Percentiles rank a stretch among this genome's conserved stretches.
Evolutionary conservation across 768 basidiomycete genomes (phyloP).

Genomic region (Lentinula raphanica): DNA sequence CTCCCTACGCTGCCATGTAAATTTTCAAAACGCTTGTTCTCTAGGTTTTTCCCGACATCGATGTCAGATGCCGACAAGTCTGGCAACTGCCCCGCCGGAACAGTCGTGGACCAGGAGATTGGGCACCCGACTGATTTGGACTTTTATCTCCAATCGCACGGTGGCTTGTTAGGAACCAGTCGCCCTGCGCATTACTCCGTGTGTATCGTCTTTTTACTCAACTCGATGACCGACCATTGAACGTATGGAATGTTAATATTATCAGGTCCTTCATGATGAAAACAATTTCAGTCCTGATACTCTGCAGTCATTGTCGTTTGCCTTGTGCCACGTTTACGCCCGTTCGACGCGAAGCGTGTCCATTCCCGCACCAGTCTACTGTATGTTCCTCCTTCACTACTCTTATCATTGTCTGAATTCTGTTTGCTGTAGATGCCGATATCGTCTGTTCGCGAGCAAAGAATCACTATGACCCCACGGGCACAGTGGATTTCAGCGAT

Average conservation of each 20-base stretch:
- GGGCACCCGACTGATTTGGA: slow-evolving; percentile 52
- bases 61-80: slow-evolving; percentile 30
- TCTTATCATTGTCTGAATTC: not conserved
- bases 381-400: slow-evolving; percentile 32
- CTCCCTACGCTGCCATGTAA: not conserved
- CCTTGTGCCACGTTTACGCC: slow-evolving; percentile 65
- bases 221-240: not conserved
- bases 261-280: slow-evolving; percentile 29
- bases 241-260: not conserved
- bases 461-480: slow-evolving; percentile 70
- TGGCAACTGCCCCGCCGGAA: slow-evolving; percentile 55
- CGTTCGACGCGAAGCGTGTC: slow-evolving; percentile 78
- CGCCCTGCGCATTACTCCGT: slow-evolving; percentile 53
- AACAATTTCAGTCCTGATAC: slow-evolving; percentile 34
- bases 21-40: not conserved
- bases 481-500: slow-evolving; percentile 53
- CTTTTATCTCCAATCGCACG: slow-evolving; percentile 53
- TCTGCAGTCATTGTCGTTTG: slow-evolving; percentile 63
- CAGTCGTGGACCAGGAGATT: slow-evolving; percentile 52
- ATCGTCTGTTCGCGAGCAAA: slow-evolving; percentile 71
- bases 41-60: slow-evolving; percentile 45
- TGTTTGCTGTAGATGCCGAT: slow-evolving; percentile 41
- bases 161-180: slow-evolving; percentile 54
- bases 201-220: not conserved
- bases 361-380: slow-evolving; percentile 79